Evolutionary conservation across 257 asterid species (phyloP).

Genomic region (Fraxinus anomala): DNA sequence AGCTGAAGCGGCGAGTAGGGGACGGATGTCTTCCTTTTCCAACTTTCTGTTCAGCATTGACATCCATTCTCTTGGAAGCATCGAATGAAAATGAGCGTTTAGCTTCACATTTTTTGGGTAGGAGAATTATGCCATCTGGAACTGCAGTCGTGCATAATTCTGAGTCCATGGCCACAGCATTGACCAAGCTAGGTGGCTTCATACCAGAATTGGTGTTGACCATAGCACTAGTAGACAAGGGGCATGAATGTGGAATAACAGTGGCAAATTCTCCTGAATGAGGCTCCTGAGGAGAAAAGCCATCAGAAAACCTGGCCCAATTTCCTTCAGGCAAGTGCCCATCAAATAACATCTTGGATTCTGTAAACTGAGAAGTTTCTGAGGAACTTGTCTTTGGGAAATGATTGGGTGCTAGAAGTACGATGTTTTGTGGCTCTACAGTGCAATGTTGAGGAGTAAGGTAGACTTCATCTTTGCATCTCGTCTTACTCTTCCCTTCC

Average conservation of each 20-base stretch:
- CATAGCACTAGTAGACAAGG: slow-evolving; percentile 48
- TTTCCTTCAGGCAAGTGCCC: slow-evolving; percentile 40
- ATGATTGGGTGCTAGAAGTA: slow-evolving; percentile 45
- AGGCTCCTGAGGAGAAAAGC: slow-evolving; percentile 44
- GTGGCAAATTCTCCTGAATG: slow-evolving; percentile 36
- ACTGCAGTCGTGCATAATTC: slow-evolving; percentile 27
- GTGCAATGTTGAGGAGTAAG: slow-evolving; percentile 33
- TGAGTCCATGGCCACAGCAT: slow-evolving; percentile 33
- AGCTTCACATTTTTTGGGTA: slow-evolving; percentile 37
- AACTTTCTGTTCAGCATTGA: slow-evolving; percentile 39
- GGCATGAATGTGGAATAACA: slow-evolving; percentile 61
- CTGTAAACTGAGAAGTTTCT: slow-evolving; percentile 40
- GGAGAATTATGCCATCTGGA: slow-evolving; percentile 31
- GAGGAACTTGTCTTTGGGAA: neutral
- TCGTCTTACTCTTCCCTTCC: slow-evolving; percentile 33
- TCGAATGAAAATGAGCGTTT: slow-evolving; percentile 35
- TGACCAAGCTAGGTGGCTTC: slow-evolving; percentile 27
- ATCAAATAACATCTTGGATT: slow-evolving; percentile 44
- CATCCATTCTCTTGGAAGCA: slow-evolving; percentile 39
- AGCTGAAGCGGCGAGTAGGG: slow-evolving; percentile 73
- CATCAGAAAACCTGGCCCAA: slow-evolving; percentile 47
- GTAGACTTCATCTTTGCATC: slow-evolving; percentile 29
- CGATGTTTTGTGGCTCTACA: slow-evolving; percentile 40
- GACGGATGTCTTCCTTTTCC: slow-evolving; percentile 66
- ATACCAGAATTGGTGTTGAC: slow-evolving; percentile 19